These are phyloP conservation scores for Pleurotus platypus DNA, from an alignment of 768 basidiomycete genomes.

Conservation along the genomic window DNA sequence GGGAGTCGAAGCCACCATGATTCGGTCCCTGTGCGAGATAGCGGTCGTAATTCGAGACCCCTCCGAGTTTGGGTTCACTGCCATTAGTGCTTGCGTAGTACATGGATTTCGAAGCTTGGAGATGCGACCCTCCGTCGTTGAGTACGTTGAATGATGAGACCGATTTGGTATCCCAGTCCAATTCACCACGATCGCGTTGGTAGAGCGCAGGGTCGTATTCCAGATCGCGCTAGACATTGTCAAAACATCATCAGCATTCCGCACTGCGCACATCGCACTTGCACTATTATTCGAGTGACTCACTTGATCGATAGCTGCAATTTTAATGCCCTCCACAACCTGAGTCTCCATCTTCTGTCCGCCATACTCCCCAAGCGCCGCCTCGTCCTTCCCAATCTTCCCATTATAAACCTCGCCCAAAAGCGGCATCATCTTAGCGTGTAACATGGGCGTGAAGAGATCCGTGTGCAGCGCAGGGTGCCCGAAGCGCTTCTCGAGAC, in stretches of 20 bases:
- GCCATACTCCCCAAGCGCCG: conserved; percentile 75
- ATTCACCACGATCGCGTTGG: conserved; percentile 76
- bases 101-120: conserved; percentile 37
- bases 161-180: conserved; percentile 85
- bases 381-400: conserved; percentile 57
- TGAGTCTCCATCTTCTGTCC: conserved; percentile 74
- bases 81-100: conserved; percentile 31
- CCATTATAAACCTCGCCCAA: conserved; percentile 75
- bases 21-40: conserved; percentile 53
- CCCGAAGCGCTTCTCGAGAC: conserved; percentile 88
- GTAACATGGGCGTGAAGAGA: conserved; percentile 85
- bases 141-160: conserved; percentile 59
- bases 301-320: conserved; percentile 79
- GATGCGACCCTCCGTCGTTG: conserved; percentile 37
- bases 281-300: conserved; percentile 10
- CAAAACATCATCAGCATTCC: conserved; percentile 1
- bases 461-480: conserved; percentile 89
- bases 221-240: conserved; percentile 49
- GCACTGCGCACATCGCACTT: background rate
- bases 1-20: conserved; percentile 6
- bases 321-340: conserved; percentile 75
- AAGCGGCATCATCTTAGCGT: conserved; percentile 80
- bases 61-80: conserved; percentile 30
- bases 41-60: conserved; percentile 47
- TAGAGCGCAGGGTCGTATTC: conserved; percentile 83